A percentile compares a stretch with the other conserved stretches of the same genome.
These are phyloP conservation scores for Termitomyces sp. DNA, from an alignment of 1,284 basidiomycete genomes.

Conservation along the genomic window DNA sequence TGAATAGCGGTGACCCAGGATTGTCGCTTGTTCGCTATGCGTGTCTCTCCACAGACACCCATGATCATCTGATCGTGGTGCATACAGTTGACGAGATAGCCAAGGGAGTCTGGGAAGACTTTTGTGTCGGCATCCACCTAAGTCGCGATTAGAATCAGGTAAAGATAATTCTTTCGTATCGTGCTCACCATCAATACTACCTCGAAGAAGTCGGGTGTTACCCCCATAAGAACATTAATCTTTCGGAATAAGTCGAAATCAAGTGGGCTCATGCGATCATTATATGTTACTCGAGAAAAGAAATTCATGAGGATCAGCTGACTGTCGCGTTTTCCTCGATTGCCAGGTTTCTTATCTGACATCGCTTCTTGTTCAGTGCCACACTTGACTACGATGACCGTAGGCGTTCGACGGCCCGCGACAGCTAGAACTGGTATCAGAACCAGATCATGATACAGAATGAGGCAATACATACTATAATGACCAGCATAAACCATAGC, in stretches of 20 bases:
- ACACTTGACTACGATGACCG: conserved; percentile 96
- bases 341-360: conserved; percentile 90
- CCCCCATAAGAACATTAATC: conserved; percentile 93
- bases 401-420: conserved; percentile 87
- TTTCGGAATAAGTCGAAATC: conserved; percentile 99
- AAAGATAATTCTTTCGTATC: conserved; percentile 23
- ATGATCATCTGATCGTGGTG: conserved; percentile 98
- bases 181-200: conserved; percentile 84
- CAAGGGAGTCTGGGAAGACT: conserved; percentile 83
- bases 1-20: conserved; percentile 99
- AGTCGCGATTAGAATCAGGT: conserved; percentile 18
- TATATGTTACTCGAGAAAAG: conserved; percentile 97
- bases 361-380: conserved; percentile 82
- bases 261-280: conserved; percentile 96
- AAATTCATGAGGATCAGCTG: conserved; percentile 99
- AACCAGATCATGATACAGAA: conserved; percentile 3
- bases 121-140: conserved; percentile 98
- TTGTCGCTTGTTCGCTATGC: conserved; percentile 96
- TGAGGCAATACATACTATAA: conserved; percentile 61
- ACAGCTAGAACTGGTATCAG: conserved; percentile 41
- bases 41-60: conserved; percentile 98
- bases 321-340: conserved; percentile 97
- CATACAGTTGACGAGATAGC: conserved; percentile 93
- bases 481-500: conserved; percentile 99
- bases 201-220: conserved; percentile 99